Evolutionary conservation across 2,329 filamentous ascomycete genomes (phyloP), one percentile per base, ranked within the genome.

Genomic region (Metarhizium brunneum): DNA sequence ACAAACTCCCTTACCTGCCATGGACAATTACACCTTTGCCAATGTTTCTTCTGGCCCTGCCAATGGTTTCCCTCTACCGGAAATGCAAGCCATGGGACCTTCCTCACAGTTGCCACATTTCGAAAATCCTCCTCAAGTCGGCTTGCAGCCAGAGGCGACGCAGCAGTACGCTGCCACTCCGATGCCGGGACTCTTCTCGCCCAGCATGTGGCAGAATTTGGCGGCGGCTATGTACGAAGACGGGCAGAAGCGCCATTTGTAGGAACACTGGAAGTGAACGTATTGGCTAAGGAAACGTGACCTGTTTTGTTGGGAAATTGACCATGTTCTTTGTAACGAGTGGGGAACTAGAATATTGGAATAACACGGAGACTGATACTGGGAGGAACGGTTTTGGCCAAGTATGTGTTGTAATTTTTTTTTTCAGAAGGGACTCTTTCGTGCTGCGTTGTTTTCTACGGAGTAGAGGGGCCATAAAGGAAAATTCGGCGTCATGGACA

Each of bases 141-240:
- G 25, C 10, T 38, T 25, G 8, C 77, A 80, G 55, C 69, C 74
- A 43, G 68, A 80, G 47, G 70, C 76, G 3, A 72, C 76, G 54
- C 74, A 77, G 58, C 75, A 79, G 59, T 84, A 81, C 36, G 71
- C 75, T 30, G 71, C 75, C 29, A 72, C 78, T 7, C 72, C 80
- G 2, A 75, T 82, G 52, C 74, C 78, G 56, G 75, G 74, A 30
- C 87, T 86, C 65, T 79, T 87, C 59, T 87, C 83, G 14, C 83
- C 85, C 2, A 83, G 81, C 58, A 87, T 87, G 85, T 88, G 85
- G 85, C 84, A 86, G 66, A 82, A 87, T 64, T 84, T 82, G 11
- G 84, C 88, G 54, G 84, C 84, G 14, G 85, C 80, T 60, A 83
- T 86, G 7, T 86, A 86, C 66, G 82, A 85, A 62, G 80, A 81